Percentiles rank a stretch among this genome's conserved stretches.
Evolutionary conservation across 495 filamentous ascomycete genomes (phyloP).

Genomic region (Pseudoneurospora amorphoporcata): DNA sequence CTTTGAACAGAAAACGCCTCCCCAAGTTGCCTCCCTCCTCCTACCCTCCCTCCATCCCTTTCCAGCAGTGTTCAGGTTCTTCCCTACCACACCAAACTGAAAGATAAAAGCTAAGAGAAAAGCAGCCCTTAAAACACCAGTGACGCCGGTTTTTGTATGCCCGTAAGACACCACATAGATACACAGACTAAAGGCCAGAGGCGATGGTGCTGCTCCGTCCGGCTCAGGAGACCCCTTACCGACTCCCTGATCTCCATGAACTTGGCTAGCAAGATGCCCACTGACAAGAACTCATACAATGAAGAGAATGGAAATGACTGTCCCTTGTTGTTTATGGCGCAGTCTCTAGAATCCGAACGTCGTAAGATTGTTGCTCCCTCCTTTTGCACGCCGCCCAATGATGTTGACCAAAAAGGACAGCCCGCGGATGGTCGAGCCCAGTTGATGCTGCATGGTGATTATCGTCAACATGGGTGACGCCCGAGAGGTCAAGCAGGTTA

Average conservation of each 20-base stretch:
- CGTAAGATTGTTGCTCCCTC: neutral
- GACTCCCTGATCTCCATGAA: neutral
- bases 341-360: neutral
- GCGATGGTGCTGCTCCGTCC: neutral
- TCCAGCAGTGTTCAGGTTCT: neutral
- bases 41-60: neutral
- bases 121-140: slow-evolving; percentile 2
- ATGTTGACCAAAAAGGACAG: neutral
- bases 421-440: neutral
- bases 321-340: neutral
- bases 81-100: neutral
- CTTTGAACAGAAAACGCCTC: neutral
- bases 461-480: neutral
- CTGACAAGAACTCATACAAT: neutral
- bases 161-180: slow-evolving; percentile 17
- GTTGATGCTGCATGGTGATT: neutral
- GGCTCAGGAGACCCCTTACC: neutral
- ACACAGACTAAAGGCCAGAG: neutral
- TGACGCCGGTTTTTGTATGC: slow-evolving; percentile 21
- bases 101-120: slow-evolving; percentile 5
- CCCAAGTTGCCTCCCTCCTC: neutral
- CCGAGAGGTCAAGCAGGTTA: neutral
- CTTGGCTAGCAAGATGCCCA: neutral
- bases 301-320: neutral
- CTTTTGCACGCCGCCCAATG: neutral